Conservation (phyloP, 2,329 filamentous ascomycete genomes). For the Stagonosporopsis tanaceti region DNA sequence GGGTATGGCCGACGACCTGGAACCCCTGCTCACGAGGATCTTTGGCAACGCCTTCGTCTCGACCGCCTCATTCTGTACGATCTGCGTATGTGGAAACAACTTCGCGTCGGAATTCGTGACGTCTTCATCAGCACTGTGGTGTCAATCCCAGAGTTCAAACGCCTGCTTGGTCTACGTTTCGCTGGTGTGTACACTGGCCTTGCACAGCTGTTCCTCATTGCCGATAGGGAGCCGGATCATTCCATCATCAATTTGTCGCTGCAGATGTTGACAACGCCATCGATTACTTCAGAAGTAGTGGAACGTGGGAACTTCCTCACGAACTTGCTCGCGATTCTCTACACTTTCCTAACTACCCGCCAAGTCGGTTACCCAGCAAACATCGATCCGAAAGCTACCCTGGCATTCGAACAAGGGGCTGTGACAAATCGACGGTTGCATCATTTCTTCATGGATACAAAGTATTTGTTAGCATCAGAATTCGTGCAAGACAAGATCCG, state of each 20-base stretch:
- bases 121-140: constrained; percentile 97
- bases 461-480: constrained; percentile 86
- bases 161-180: constrained; percentile 89
- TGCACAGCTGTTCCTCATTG: constrained; percentile 93
- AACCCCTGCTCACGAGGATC: constrained; percentile 79
- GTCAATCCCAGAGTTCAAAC: constrained; percentile 94
- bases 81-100: constrained; percentile 93
- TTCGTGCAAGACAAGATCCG: constrained; percentile 88
- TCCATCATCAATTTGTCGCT: constrained; percentile 98
- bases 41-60: constrained; percentile 86
- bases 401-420: constrained; percentile 92
- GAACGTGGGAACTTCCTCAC: constrained; percentile 95
- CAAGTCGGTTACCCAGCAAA: constrained; percentile 95
- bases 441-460: constrained; percentile 95
- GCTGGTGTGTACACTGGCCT: constrained; percentile 92
- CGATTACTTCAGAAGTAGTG: constrained; percentile 94
- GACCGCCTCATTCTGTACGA: constrained; percentile 97
- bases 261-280: constrained; percentile 95
- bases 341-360: constrained; percentile 94
- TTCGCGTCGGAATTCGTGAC: constrained; percentile 87
- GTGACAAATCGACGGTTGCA: constrained; percentile 96
- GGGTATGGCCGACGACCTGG: constrained; percentile 70
- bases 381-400: constrained; percentile 81
- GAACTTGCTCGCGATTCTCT: constrained; percentile 92
- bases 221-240: constrained; percentile 94